phyloP scores from a whole-genome alignment of 169 alveolate genomes.

The Plasmodium gaboni region DNA sequence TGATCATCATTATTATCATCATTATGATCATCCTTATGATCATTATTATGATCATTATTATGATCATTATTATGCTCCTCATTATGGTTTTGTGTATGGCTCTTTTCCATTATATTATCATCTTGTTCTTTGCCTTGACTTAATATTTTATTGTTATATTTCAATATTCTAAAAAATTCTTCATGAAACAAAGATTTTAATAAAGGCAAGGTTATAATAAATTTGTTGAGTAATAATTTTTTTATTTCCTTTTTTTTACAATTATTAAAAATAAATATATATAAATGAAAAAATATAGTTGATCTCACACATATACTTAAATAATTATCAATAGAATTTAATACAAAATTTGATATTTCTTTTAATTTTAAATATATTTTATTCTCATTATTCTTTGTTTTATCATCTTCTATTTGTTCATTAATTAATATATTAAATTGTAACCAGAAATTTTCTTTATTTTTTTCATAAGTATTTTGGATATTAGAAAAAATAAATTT shows the following conservation, averaged over 20 bases:
- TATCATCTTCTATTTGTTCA: constrained; percentile 32
- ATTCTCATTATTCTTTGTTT: constrained; percentile 13
- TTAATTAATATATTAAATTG: constrained; percentile 16
- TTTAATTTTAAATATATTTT: constrained; percentile 22
- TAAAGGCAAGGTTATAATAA: constrained; percentile 32
- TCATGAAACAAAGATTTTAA: constrained; percentile 65
- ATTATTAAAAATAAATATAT: constrained; percentile 44
- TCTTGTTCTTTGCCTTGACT: not conserved
- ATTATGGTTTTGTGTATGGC: too few relatives aligned
- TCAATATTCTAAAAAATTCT: constrained; percentile 64
- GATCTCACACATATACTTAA: constrained; percentile 69
- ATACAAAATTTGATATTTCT: constrained; percentile 32
- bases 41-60: not conserved
- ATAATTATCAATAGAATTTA: constrained; percentile 64
- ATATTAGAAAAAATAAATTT: constrained; percentile 44
- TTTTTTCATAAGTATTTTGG: constrained; percentile 45
- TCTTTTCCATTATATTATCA: too few relatives aligned
- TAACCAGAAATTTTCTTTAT: constrained; percentile 38
- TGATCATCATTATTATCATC: not conserved
- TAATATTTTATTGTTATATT: constrained; percentile 45
- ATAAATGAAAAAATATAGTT: constrained; percentile 62
- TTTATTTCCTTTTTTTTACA: constrained; percentile 47
- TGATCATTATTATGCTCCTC: not conserved
- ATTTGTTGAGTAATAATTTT: constrained; percentile 34
- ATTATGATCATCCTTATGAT: not conserved